A percentile compares a stretch with the other conserved stretches of the same genome.
These are phyloP conservation scores for Cyclotella atomus DNA, from an alignment of 108 stramenopile species.

Conservation along the genomic window DNA sequence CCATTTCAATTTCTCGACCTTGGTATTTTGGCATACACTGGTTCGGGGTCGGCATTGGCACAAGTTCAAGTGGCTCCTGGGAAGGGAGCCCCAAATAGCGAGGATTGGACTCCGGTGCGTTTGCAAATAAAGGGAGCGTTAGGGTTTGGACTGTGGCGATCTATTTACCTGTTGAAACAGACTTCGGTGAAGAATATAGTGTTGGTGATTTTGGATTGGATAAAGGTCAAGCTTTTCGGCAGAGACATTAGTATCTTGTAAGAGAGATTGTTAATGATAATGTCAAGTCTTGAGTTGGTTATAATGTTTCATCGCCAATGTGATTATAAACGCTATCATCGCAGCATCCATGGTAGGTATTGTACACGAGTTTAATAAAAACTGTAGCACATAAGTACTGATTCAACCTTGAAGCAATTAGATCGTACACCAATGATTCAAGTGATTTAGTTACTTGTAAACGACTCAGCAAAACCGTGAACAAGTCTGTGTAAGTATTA, in stretches of 20 bases:
- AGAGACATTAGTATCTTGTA: slow-evolving; percentile 77
- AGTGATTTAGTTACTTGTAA: no score
- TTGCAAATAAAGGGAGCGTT: slow-evolving; percentile 80
- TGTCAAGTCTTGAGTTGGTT: no score
- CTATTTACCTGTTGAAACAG: slow-evolving; percentile 93
- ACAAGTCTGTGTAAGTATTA: not conserved
- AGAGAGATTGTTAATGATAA: no score
- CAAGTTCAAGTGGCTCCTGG: slow-evolving; percentile 78
- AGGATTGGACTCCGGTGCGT: slow-evolving; percentile 46
- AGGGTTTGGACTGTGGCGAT: slow-evolving; percentile 81
- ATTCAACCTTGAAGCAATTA: no score
- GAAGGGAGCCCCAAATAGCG: slow-evolving; percentile 33
- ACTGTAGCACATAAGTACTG: no score
- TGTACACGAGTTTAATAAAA: no score
- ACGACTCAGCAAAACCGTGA: no score
- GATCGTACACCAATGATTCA: no score
- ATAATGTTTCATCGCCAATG: no score
- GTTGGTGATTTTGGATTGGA: slow-evolving; percentile 92
- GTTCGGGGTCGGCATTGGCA: slow-evolving; percentile 83
- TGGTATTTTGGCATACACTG: slow-evolving; percentile 95
- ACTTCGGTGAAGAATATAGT: slow-evolving; percentile 87
- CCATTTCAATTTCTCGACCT: slow-evolving; percentile 96
- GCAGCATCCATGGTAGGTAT: no score
- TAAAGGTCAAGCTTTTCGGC: slow-evolving; percentile 84
- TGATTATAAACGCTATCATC: no score